Evolutionary conservation across 2,329 filamentous ascomycete genomes (phyloP).

Genomic region (Xylaria sp.): DNA sequence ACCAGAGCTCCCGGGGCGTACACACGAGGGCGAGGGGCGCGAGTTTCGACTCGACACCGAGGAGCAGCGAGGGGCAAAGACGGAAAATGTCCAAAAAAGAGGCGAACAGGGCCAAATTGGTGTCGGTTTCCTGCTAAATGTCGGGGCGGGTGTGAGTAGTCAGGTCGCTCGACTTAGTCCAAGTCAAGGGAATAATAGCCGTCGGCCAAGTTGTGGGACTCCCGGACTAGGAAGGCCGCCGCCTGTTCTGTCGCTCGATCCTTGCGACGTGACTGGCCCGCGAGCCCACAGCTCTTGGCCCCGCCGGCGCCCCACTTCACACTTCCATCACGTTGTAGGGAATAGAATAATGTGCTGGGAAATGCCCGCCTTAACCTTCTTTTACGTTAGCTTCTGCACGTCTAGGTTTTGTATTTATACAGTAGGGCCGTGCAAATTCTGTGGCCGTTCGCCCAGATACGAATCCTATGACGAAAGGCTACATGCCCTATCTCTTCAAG

Average conservation of each 20-base stretch:
- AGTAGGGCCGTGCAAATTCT: too few species aligned
- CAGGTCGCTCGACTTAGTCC: neutral
- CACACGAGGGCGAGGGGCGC: neutral
- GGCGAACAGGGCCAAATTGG: conserved; percentile 16
- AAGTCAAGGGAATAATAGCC: conserved; percentile 28
- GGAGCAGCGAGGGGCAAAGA: neutral
- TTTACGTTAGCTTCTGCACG: too few species aligned
- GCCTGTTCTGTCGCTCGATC: conserved; percentile 18
- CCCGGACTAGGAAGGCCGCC: conserved; percentile 27
- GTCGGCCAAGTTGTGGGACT: conserved; percentile 33
- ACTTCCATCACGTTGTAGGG: conserved; percentile 11
- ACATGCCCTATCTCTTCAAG: too few species aligned
- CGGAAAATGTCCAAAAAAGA: neutral
- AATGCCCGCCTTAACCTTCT: neutral
- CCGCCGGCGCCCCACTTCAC: conserved; percentile 7
- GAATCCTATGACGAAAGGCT: too few species aligned
- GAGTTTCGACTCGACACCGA: neutral
- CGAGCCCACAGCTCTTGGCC: neutral
- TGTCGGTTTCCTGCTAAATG: conserved; percentile 21
- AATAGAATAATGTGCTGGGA: neutral
- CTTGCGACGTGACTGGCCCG: conserved; percentile 10
- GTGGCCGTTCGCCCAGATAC: too few species aligned
- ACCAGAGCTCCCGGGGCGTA: conserved; percentile 5
- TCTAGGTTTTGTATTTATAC: too few species aligned
- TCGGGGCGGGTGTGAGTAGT: conserved; percentile 18